Percentiles rank a stretch among this genome's conserved stretches.
Evolutionary conservation across 1,284 basidiomycete species (phyloP).

Genomic region (Coniophora puteana): DNA sequence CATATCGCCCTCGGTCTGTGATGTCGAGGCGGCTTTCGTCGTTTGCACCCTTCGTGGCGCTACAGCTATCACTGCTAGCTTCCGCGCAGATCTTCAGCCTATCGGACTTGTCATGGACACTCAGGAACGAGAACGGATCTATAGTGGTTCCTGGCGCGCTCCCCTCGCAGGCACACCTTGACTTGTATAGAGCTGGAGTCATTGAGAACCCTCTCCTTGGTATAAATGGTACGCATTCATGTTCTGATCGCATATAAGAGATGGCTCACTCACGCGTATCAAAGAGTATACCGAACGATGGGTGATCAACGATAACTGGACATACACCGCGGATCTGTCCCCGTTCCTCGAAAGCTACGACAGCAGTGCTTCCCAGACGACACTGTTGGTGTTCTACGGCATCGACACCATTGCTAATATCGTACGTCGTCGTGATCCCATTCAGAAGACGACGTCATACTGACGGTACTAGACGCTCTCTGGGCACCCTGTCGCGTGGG

Average conservation of each 20-base stretch:
- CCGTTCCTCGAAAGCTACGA: conserved; percentile 33
- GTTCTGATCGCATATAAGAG: not conserved
- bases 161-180: conserved; percentile 14
- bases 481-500: conserved; percentile 50
- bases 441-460: conserved; percentile 1
- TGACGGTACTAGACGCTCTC: conserved; percentile 49
- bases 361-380: conserved; percentile 23
- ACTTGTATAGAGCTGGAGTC: conserved; percentile 16
- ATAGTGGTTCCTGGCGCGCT: conserved; percentile 15
- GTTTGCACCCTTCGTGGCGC: too few relatives aligned
- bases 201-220: conserved; percentile 12
- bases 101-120: conserved; percentile 8
- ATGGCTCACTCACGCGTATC: conserved; percentile 2
- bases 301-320: conserved; percentile 60
- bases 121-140: conserved; percentile 13
- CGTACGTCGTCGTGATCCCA: conserved; percentile 15
- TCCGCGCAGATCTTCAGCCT: not conserved
- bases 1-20: too few relatives aligned
- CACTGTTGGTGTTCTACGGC: conserved; percentile 55
- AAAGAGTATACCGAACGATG: conserved; percentile 58
- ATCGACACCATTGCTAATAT: conserved; percentile 59
- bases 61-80: conserved; percentile 1
- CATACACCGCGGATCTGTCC: conserved; percentile 52
- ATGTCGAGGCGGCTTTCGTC: too few relatives aligned
- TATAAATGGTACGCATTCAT: conserved; percentile 13